Percentiles rank a stretch among this genome's conserved stretches.
phyloP scores from a whole-genome alignment of 352 stramenopile species.

The Plasmopara viticola region DNA sequence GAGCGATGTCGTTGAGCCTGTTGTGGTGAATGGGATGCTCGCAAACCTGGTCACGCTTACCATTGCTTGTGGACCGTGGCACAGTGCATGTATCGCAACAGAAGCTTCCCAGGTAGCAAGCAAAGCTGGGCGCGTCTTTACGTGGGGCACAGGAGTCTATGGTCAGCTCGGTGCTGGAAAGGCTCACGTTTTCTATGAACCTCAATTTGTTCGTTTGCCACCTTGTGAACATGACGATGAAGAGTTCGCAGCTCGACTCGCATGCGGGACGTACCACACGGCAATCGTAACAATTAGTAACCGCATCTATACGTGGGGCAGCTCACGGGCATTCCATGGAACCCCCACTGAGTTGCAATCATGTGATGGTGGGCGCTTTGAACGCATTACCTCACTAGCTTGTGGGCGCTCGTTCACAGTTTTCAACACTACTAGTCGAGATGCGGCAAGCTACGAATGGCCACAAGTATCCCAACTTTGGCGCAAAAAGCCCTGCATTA shows the following conservation, averaged over 20 bases:
- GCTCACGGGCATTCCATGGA: conserved; percentile 38
- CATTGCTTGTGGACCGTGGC: conserved; percentile 70
- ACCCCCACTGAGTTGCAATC: conserved; percentile 32
- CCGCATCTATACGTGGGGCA: conserved; percentile 66
- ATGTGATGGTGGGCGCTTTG: conserved; percentile 28
- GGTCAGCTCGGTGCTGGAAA: conserved; percentile 55
- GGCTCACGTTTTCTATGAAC: conserved; percentile 39
- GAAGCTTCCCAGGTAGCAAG: conserved; percentile 5
- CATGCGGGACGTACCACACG: conserved; percentile 66
- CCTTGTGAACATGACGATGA: conserved; percentile 29
- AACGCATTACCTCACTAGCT: conserved; percentile 45
- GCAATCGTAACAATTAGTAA: conserved; percentile 43
- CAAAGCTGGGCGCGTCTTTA: conserved; percentile 40
- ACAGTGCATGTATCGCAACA: conserved; percentile 54
- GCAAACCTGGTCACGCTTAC: conserved; percentile 29
- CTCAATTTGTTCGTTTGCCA: conserved; percentile 27
- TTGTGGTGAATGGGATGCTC: conserved; percentile 33
- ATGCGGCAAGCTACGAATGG: conserved; percentile 51
- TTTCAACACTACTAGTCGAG: conserved; percentile 59
- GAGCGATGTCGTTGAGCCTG: conserved; percentile 24
- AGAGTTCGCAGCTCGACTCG: conserved; percentile 33
- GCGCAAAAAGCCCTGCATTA: conserved; percentile 32
- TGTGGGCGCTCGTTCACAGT: conserved; percentile 70
- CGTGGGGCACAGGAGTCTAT: conserved; percentile 70
- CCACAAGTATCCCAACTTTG: conserved; percentile 44